A percentile compares a stretch with the other conserved stretches of the same genome.
phyloP scores from a whole-genome alignment of 2,329 filamentous ascomycete genomes.

The Thelonectria rubi region DNA sequence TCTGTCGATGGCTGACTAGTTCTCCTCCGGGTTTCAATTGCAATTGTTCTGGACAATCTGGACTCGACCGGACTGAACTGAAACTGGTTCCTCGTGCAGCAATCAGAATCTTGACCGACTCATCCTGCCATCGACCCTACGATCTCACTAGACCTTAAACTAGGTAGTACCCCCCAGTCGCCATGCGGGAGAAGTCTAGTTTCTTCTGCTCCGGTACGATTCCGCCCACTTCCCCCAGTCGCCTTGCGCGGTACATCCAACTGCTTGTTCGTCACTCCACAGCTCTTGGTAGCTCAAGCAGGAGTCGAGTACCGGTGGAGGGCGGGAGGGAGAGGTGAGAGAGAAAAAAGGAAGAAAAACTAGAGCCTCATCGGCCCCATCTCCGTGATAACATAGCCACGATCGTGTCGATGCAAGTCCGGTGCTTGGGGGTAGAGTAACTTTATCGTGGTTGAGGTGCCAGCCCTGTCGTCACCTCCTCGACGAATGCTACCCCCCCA shows the following conservation, averaged over 20 bases:
- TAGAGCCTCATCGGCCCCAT: neutral
- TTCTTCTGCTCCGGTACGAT: slow-evolving; percentile 7
- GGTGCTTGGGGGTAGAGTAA: no score
- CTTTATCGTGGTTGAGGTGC: neutral
- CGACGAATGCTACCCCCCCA: neutral
- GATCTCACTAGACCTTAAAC: slow-evolving; percentile 27
- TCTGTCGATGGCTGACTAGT: neutral
- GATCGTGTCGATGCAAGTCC: neutral
- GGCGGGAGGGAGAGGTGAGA: neutral
- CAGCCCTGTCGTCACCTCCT: neutral
- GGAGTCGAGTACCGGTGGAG: neutral
- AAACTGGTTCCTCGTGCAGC: neutral
- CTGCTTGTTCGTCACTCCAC: no score
- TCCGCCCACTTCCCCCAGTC: slow-evolving; percentile 8
- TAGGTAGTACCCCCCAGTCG: slow-evolving; percentile 5
- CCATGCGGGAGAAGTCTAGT: slow-evolving; percentile 15
- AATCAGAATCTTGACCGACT: slow-evolving; percentile 12
- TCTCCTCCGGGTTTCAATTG: neutral
- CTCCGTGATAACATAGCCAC: neutral
- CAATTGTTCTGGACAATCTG: neutral
- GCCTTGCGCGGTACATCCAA: no score
- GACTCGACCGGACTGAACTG: neutral
- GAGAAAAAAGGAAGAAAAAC: neutral
- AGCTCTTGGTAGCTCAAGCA: no score
- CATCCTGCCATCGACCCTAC: slow-evolving; percentile 10